Evolutionary conservation across 2,329 filamentous ascomycete genomes (phyloP).

Genomic region (Clonostachys solani): DNA sequence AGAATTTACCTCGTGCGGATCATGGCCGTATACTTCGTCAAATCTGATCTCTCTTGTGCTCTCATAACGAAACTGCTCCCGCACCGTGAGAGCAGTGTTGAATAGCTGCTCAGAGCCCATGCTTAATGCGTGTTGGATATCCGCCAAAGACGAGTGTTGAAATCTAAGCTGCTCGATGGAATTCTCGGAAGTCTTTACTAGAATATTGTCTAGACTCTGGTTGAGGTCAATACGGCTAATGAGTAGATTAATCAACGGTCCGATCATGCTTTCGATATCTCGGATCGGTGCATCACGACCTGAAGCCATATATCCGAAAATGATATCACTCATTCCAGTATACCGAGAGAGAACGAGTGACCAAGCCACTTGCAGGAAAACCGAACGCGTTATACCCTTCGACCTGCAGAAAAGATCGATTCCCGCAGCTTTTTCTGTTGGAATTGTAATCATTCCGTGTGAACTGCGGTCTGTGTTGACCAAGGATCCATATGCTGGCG

Average conservation of each 20-base stretch:
- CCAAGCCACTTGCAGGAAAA: slow-evolving; percentile 47
- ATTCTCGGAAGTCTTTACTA: slow-evolving; percentile 35
- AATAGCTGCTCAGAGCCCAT: slow-evolving; percentile 3
- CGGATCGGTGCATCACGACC: slow-evolving; percentile 47
- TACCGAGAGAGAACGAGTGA: slow-evolving; percentile 42
- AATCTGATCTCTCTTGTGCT: neutral
- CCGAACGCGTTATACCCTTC: slow-evolving; percentile 38
- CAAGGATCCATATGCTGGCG: neutral
- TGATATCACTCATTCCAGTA: slow-evolving; percentile 39
- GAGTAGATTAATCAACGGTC: slow-evolving; percentile 51
- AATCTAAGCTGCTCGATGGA: slow-evolving; percentile 34
- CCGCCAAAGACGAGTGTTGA: slow-evolving; percentile 6
- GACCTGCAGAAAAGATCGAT: slow-evolving; percentile 1
- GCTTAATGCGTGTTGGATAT: slow-evolving; percentile 4
- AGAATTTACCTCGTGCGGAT: no score
- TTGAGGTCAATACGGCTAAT: slow-evolving; percentile 38
- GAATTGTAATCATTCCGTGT: slow-evolving; percentile 5
- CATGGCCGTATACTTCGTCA: no score
- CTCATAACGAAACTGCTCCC: neutral
- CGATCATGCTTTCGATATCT: slow-evolving; percentile 41
- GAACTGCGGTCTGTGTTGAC: neutral
- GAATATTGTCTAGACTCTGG: slow-evolving; percentile 12
- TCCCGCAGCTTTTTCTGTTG: neutral
- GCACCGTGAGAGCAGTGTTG: slow-evolving; percentile 11
- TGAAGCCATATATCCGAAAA: slow-evolving; percentile 49